Base-by-base conservation (phyloP, 345 rosid genomes). In the Eutrema heterophyllum region DNA sequence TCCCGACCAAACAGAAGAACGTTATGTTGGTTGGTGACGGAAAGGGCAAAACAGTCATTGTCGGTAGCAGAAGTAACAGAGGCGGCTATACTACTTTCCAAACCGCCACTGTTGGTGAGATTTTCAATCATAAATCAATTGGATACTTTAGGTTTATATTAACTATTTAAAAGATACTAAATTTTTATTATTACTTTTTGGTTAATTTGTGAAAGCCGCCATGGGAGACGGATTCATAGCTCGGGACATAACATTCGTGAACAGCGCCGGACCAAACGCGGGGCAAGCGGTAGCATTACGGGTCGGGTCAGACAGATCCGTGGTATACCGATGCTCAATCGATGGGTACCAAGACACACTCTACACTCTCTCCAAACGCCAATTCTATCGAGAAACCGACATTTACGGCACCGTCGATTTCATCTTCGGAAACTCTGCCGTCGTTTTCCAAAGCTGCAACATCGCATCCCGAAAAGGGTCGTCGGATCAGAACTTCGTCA, bases 251-350 rank as follows among this genome's bases (percentile, higher is more conserved):
- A 86, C 88, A 16, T 67, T 88, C 62, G 70, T 79, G 58, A 88
- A 88, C 89, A 85, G 83, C 0, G 94, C 94, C 4, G 94, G 94
- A 9, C 80, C 94, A n/a, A 67, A 39, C 12, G 64, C 79, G 9
- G 87, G 82, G 44, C 94, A 88, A 60, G 94, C 94, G 8, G 94
- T 88, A n/a, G 94, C 94, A 1, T 71, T 88, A 9, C 85, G 94
- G 11, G 84, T 86, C 15, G 84, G 86, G 32, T 79, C 91, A 2
- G 87, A 84, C 13, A 70, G 41, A 14, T 79, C 86, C 78, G 88
- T 85, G 2, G 79, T 84, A 3, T 84, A 54, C 30, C 79, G 79
- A 43, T 86, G 90, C 32, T 79, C 82, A 1, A 44, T 84, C 18
- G 40, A 68, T 3, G 90, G 77, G 0, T 84, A 84, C 61, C 88